Evolutionary conservation across 257 asterid species (phyloP).

Genomic region (Primulina huaijiensis): DNA sequence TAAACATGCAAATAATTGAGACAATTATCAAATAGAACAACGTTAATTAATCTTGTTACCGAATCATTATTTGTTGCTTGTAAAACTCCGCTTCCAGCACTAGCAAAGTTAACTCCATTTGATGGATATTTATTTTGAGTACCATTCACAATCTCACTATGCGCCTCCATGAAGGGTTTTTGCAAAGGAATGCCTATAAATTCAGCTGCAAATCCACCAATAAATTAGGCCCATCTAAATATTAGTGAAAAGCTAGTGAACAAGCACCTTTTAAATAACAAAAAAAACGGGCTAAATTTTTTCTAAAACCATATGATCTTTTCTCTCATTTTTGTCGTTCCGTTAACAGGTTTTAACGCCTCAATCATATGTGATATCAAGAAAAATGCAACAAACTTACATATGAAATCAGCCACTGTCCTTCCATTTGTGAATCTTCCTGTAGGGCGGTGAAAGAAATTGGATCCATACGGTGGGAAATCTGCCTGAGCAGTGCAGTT

Average conservation of each 20-base stretch:
- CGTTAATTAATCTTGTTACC: constrained; percentile 29
- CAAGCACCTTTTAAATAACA: too few species aligned
- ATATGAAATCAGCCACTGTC: constrained; percentile 63
- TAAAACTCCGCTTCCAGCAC: constrained; percentile 85
- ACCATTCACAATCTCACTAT: constrained; percentile 41
- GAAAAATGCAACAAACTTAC: constrained; percentile 28
- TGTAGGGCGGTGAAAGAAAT: constrained; percentile 66
- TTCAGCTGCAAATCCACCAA: constrained; percentile 41
- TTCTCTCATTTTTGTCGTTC: too few species aligned
- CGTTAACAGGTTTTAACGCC: too few species aligned
- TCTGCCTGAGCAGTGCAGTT: constrained; percentile 70
- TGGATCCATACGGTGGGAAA: constrained; percentile 76
- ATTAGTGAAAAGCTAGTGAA: too few species aligned
- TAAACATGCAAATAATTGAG: too few species aligned
- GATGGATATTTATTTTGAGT: constrained; percentile 42
- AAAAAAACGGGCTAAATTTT: too few species aligned
- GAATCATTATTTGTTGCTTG: constrained; percentile 48
- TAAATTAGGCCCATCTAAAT: too few species aligned
- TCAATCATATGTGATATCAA: too few species aligned
- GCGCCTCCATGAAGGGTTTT: constrained; percentile 55
- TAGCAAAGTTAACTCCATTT: constrained; percentile 77
- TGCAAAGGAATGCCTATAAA: constrained; percentile 57
- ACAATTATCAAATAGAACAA: too few species aligned
- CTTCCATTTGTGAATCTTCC: constrained; percentile 84
- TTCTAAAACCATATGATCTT: too few species aligned